Percentiles rank a stretch among this genome's conserved stretches.
Conservation (phyloP, 2,329 filamentous ascomycete species). For the Exserohilum rostratum region DNA sequence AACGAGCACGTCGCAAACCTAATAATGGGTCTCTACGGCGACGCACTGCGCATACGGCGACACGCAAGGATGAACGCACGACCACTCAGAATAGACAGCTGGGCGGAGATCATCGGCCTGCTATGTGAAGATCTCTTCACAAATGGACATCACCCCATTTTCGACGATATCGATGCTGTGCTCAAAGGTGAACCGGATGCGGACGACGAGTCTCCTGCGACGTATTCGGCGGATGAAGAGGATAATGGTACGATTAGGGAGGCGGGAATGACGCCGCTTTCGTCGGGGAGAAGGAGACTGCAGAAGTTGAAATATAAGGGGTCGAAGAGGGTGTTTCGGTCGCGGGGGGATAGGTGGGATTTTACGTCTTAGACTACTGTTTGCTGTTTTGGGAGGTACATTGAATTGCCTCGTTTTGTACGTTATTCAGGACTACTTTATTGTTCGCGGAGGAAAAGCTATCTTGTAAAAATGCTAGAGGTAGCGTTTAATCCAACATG, state of each 20-base stretch:
- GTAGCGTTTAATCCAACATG: no score
- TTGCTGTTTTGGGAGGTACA: not conserved
- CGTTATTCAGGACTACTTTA: no score
- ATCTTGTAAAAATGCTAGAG: no score
- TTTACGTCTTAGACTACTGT: not conserved
- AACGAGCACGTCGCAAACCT: not conserved
- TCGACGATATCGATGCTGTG: constrained; percentile 48
- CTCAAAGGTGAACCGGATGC: no score
- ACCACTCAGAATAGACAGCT: not conserved
- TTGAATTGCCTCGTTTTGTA: no score
- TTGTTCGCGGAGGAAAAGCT: no score
- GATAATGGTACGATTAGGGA: constrained; percentile 69
- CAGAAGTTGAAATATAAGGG: not conserved
- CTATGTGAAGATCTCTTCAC: not conserved
- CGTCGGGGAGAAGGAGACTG: constrained; percentile 55
- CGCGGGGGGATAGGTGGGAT: not conserved
- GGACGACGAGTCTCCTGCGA: no score
- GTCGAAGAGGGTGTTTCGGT: not conserved
- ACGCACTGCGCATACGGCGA: not conserved
- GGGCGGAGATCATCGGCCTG: not conserved
- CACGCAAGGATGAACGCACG: not conserved
- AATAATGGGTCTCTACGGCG: not conserved
- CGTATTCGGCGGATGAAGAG: constrained; percentile 59
- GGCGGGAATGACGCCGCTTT: constrained; percentile 74
- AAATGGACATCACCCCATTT: not conserved